A percentile compares a stretch with the other conserved stretches of the same genome.
Conservation (phyloP, 2,329 filamentous ascomycete species). For the Aureobasidium sp. region DNA sequence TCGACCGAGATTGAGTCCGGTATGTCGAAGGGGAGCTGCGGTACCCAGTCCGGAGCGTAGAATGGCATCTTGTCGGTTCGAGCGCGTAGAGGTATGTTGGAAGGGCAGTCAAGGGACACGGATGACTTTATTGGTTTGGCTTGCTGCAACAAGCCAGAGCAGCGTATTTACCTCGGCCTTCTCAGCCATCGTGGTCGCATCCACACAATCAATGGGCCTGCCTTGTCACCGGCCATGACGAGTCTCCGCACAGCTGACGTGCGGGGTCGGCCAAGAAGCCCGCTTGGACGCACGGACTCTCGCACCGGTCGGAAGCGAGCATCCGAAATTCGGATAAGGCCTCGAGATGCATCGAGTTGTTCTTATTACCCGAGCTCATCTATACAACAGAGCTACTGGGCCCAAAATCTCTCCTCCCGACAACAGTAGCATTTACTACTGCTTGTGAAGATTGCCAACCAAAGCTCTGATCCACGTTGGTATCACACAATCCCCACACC, state of each 20-base stretch:
- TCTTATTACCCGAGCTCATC: not conserved
- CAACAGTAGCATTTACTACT: too few species aligned
- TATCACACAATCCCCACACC: not conserved
- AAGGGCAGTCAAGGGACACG: not conserved
- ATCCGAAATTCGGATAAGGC: not conserved
- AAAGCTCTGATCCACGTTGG: not conserved
- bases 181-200: not conserved
- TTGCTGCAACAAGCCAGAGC: not conserved
- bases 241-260: not conserved
- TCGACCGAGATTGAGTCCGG: conserved; percentile 68
- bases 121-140: not conserved
- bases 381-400: not conserved
- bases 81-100: not conserved
- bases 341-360: not conserved
- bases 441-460: too few species aligned
- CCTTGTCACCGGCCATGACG: conserved; percentile 1
- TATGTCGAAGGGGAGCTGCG: conserved; percentile 54
- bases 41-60: conserved; percentile 54
- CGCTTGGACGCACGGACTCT: not conserved
- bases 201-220: not conserved
- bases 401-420: too few species aligned
- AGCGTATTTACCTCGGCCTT: conserved; percentile 8
- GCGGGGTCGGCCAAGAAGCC: not conserved
- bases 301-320: not conserved
- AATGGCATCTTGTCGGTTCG: conserved; percentile 42